Base-by-base conservation (phyloP, 2,329 filamentous ascomycete species). In the Alternaria longipes region DNA sequence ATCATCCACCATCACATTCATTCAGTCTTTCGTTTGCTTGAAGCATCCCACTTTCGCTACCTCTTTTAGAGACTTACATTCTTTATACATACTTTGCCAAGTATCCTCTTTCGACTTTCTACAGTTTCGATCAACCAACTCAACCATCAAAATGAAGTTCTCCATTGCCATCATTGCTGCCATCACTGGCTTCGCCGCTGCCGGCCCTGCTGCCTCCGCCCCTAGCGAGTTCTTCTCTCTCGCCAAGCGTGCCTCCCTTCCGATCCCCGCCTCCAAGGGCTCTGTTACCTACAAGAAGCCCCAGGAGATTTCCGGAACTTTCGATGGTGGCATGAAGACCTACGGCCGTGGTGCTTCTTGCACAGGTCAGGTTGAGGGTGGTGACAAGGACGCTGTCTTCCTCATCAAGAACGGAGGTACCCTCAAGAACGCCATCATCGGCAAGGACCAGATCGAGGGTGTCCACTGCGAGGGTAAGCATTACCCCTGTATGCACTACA, bases 341-440 rank as follows among this genome's bases (percentile, higher is more conserved):
- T 78, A 74, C 61, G 75, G 72, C 66, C 74, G 75, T 64, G 74
- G 74, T 57, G 66, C 62, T 14, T 60, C 45, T 22, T 84, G 83
- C 75, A 77, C 70, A 20, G 79, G 74, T 18, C 81, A 84, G 55
- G 69, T 68, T 9, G 83, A 84, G 67, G 82, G 82, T 56, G 81
- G 77, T 51, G 74, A 81, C 58, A 62, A 74, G 0, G 83, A 84
- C 53, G 82, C 84, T 46, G 84, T 86, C 71, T 86, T 86, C 80
- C 78, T 84, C 62, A 77, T 87, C 54, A 78, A 82, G 71, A 76
- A 81, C 52, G 84, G 84, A 30, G 85, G 81, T 30, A 84, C 82
- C 22, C 76, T 87, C 42, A 82, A 81, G 70, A 86, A 86, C 71
- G 84, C 81, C 74, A 86, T 87, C 75, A 86, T 87, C 59, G 84